Conservation (phyloP, 257 asterid genomes). For the Solanum corneliomulleri region DNA sequence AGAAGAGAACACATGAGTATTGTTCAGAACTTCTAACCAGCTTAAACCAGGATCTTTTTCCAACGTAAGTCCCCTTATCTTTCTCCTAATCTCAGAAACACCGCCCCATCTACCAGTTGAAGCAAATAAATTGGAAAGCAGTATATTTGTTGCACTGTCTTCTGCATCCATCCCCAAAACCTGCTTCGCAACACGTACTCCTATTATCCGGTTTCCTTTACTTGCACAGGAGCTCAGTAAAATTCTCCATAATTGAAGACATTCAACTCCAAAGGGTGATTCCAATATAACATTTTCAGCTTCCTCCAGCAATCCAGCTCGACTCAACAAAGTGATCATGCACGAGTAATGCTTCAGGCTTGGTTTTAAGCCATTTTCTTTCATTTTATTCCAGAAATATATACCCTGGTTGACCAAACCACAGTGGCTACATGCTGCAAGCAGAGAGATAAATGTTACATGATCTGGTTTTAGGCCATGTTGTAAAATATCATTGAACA, state of each 20-base stretch:
- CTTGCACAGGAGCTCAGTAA: constrained; percentile 46
- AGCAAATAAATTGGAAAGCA: constrained; percentile 53
- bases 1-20: constrained; percentile 36
- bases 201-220: constrained; percentile 30
- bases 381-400: constrained; percentile 61
- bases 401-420: constrained; percentile 44
- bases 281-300: constrained; percentile 50
- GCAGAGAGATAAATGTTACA: constrained; percentile 57
- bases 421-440: constrained; percentile 74
- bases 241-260: constrained; percentile 54
- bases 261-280: constrained; percentile 36
- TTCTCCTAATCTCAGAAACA: constrained; percentile 47
- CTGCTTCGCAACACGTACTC: constrained; percentile 48
- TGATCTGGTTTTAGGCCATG: constrained; percentile 48
- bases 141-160: constrained; percentile 41
- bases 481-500: constrained; percentile 36
- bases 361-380: constrained; percentile 26
- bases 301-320: constrained; percentile 60
- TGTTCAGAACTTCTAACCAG: constrained; percentile 49
- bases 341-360: constrained; percentile 83
- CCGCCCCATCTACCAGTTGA: constrained; percentile 52
- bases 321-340: constrained; percentile 56
- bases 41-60: constrained; percentile 71
- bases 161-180: constrained; percentile 28
- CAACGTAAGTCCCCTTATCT: constrained; percentile 18